Base-by-base conservation (phyloP, 2,329 filamentous ascomycete species). In the Rugonectria rugulosa region DNA sequence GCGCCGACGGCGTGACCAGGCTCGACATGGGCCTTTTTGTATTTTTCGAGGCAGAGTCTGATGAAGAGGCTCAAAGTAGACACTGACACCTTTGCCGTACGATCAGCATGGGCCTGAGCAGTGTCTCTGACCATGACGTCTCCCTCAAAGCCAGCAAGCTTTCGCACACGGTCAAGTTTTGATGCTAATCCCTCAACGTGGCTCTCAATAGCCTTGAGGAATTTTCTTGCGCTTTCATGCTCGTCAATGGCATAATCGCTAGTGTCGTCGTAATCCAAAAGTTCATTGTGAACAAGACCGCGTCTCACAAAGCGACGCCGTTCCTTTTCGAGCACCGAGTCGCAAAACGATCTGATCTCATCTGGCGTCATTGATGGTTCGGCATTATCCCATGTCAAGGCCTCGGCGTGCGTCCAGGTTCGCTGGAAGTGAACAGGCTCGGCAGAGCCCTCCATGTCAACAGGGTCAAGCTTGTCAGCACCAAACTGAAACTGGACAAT, bases 401-500 rank as follows among this genome's bases (percentile, higher is more conserved):
- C 76, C 80, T 92, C 83, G 5, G 84, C 80, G 70, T 98, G 94
- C 15, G 87, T 92, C 81, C 92, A 98, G 0, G 94, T 97, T 41
- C 94, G 87, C 47, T 91, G 87, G 69, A 98, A 97, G 69, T 97
- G 85, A 45, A 99, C 95, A 5, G 95, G 95, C 66, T 91, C 91
- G 7, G 92, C 94, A 60, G 89, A 88, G 37, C 92, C 95, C 73
- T 99, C 95, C 94, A 99, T 99, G 70, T 98, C 93, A 17, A 97
- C 90, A 2, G 95, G 95, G 72, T 99, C 95, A 26, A 99, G 81
- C 61, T 94, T 93, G 69, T 99, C 95, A 26, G 95, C 95, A 72
- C 95, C 95, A 67, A 96, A 99, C 70, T 97, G 92, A 77, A 99
- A 98, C 71, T 99, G 95, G 2, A 99, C 92, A 57, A 99, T 89